These are phyloP conservation scores for Hygrophorus pudorinus DNA, from an alignment of 768 basidiomycete species.

Conservation along the genomic window DNA sequence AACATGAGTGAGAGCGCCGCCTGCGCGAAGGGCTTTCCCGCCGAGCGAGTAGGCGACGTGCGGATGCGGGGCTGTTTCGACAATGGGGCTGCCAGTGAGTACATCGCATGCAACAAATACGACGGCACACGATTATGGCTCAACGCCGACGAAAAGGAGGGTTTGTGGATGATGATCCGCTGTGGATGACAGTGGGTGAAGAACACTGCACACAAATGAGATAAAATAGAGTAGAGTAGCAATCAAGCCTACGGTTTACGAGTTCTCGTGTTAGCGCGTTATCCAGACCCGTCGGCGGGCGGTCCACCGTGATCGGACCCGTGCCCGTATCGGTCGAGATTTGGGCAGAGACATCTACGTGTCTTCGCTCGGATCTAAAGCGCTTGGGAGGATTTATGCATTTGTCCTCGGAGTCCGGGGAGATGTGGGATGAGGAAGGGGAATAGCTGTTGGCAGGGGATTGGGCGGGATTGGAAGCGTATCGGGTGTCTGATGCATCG, in stretches of 20 bases:
- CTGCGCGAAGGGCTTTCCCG: constrained; percentile 48
- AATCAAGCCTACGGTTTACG: constrained; percentile 48
- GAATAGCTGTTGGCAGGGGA: not conserved
- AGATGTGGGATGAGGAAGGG: constrained; percentile 5
- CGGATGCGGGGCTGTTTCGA: constrained; percentile 57
- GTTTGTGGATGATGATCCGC: constrained; percentile 68
- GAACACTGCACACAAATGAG: constrained; percentile 42
- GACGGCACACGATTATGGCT: constrained; percentile 57
- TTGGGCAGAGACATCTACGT: constrained; percentile 24
- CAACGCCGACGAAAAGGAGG: constrained; percentile 60
- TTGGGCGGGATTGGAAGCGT: constrained; percentile 15
- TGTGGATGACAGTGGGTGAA: constrained; percentile 77
- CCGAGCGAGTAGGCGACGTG: constrained; percentile 42
- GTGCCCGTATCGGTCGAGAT: too few species aligned
- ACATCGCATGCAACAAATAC: constrained; percentile 64
- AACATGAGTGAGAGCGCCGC: constrained; percentile 64
- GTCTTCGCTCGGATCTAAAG: constrained; percentile 33
- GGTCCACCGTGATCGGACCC: constrained; percentile 28
- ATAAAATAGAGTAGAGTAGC: constrained; percentile 6
- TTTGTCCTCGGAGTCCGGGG: constrained; percentile 13
- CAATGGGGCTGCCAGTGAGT: constrained; percentile 69
- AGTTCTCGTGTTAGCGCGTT: constrained; percentile 60
- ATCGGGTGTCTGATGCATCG: constrained; percentile 24
- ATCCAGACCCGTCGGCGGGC: constrained; percentile 39
- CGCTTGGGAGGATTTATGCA: constrained; percentile 36